Conservation (phyloP, 2,329 filamentous ascomycete genomes). For the Cyphellophora attinorum region DNA sequence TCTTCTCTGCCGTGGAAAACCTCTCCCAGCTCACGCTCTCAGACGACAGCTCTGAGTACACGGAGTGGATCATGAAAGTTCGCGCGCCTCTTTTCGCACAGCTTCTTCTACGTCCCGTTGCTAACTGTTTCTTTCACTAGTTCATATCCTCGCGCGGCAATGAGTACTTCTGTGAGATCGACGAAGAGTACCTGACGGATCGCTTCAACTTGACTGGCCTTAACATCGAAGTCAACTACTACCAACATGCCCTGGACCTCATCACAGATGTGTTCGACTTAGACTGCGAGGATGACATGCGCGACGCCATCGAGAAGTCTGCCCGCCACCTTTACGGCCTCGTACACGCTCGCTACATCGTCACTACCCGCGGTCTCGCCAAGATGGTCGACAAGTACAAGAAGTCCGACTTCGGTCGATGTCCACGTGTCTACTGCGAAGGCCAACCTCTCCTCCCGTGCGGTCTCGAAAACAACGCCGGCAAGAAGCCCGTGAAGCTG, state of each 20-base stretch:
- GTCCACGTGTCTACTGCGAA: slow-evolving; percentile 89
- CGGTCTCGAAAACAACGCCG: slow-evolving; percentile 82
- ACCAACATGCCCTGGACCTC: slow-evolving; percentile 94
- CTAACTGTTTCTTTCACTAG: slow-evolving; percentile 38
- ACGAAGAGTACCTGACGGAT: slow-evolving; percentile 96
- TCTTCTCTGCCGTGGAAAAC: no score
- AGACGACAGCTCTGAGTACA: no score
- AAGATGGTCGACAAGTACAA: slow-evolving; percentile 99
- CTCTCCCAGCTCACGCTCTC: no score
- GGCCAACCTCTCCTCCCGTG: slow-evolving; percentile 89
- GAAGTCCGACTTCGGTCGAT: slow-evolving; percentile 95
- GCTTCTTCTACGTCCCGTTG: neutral
- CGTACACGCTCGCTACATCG: slow-evolving; percentile 92
- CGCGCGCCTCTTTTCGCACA: no score
- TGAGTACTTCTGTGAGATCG: slow-evolving; percentile 99
- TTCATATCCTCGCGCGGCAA: slow-evolving; percentile 97
- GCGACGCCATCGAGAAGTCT: slow-evolving; percentile 95
- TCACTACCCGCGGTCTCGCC: slow-evolving; percentile 82
- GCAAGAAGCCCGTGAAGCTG: slow-evolving; percentile 84
- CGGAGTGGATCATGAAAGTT: no score
- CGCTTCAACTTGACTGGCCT: slow-evolving; percentile 96
- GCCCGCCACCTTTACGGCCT: slow-evolving; percentile 91
- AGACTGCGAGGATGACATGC: slow-evolving; percentile 96
- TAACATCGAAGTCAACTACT: slow-evolving; percentile 96
- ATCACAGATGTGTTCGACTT: slow-evolving; percentile 98